These are phyloP conservation scores for Vitis rupestris DNA, from an alignment of 164 flowering plant genomes.

Conservation along the genomic window DNA sequence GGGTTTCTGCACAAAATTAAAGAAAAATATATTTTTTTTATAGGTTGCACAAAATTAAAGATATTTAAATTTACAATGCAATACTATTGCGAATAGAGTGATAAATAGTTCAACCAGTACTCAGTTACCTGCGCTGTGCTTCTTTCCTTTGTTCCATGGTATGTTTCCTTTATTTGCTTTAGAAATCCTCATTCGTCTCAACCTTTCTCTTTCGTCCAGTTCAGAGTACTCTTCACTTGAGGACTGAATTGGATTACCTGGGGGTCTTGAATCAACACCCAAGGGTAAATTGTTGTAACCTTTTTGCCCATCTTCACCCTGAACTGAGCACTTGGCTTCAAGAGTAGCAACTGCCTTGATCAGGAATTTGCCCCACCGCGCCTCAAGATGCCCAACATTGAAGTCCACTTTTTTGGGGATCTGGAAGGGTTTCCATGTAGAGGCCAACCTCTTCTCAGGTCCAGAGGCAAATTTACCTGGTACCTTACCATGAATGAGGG, in stretches of 20 bases:
- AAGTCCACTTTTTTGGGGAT: conserved; percentile 26
- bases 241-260: conserved; percentile 10
- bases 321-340: conserved; percentile 37
- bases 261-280: conserved; percentile 21
- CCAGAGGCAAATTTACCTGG: conserved; percentile 23
- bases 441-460: conserved; percentile 29
- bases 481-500: conserved; percentile 14
- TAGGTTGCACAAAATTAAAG: neutral
- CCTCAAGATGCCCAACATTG: conserved; percentile 17
- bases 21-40: neutral
- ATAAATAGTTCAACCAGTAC: neutral
- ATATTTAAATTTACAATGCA: neutral
- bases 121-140: conserved; percentile 78
- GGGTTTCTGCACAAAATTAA: conserved; percentile 64
- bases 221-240: conserved; percentile 34
- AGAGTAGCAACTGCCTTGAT: conserved; percentile 68
- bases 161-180: conserved; percentile 88
- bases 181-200: conserved; percentile 82
- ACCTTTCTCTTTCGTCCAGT: conserved; percentile 59
- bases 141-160: conserved; percentile 98
- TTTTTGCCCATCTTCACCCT: conserved; percentile 21
- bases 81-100: neutral
- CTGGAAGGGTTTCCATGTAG: conserved; percentile 32
- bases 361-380: conserved; percentile 15
- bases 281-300: conserved; percentile 12